Conservation (phyloP, 2,329 filamentous ascomycete species). For the Botrytis fabae region DNA sequence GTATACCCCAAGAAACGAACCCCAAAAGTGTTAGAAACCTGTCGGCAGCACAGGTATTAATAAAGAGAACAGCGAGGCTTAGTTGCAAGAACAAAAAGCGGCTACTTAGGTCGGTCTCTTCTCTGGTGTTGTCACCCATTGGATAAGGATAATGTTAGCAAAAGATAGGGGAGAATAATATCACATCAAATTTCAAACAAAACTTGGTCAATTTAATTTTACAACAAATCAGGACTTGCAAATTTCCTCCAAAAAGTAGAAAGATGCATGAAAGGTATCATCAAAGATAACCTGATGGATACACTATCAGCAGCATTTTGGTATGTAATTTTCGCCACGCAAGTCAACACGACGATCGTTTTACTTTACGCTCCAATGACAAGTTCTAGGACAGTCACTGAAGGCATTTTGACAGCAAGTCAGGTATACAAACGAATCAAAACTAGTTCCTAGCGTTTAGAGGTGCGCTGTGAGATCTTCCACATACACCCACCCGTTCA, state of each 20-base stretch:
- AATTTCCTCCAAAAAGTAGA: no score
- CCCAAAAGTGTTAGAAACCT: neutral
- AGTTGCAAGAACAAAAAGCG: neutral
- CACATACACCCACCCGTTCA: no score
- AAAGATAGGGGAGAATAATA: neutral
- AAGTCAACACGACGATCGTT: neutral
- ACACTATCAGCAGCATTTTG: neutral
- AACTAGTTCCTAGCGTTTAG: no score
- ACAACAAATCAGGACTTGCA: neutral
- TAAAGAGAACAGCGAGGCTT: neutral
- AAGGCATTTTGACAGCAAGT: neutral
- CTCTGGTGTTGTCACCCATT: neutral
- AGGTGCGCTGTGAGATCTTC: no score
- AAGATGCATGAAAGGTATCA: neutral
- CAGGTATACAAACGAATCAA: neutral
- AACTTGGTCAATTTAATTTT: neutral
- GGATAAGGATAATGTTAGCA: neutral
- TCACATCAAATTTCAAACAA: neutral
- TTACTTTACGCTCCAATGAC: no score
- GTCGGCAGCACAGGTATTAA: neutral
- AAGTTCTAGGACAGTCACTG: neutral
- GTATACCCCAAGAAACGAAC: neutral
- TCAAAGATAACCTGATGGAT: neutral
- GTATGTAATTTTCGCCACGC: neutral
- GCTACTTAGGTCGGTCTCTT: neutral